phyloP scores from a whole-genome alignment of 2,329 filamentous ascomycete genomes.

The Cryphonectria japonica region DNA sequence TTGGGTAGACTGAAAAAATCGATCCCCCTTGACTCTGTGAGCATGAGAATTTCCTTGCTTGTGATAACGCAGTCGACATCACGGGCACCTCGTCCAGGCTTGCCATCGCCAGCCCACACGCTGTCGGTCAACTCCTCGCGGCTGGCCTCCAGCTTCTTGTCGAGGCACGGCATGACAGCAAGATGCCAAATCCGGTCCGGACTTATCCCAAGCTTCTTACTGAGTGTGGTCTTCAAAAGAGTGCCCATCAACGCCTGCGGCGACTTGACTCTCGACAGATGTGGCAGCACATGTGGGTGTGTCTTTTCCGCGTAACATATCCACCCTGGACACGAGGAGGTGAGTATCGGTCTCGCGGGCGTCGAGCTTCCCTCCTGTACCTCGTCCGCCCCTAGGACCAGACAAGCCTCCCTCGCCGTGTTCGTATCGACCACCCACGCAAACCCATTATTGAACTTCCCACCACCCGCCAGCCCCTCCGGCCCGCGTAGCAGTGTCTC shows the following conservation, averaged over 20 bases:
- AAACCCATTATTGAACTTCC: conserved; percentile 76
- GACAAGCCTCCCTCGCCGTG: conserved; percentile 75
- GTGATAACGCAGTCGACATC: conserved; percentile 99
- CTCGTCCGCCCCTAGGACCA: conserved; percentile 80
- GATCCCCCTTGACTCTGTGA: conserved; percentile 79
- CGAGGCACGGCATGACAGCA: conserved; percentile 97
- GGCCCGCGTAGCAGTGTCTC: conserved; percentile 75
- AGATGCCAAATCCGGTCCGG: conserved; percentile 90
- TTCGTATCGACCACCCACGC: conserved; percentile 92
- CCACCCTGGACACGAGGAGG: conserved; percentile 94
- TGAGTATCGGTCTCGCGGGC: conserved; percentile 67
- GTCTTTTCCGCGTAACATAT: conserved; percentile 99
- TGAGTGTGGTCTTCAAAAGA: conserved; percentile 83
- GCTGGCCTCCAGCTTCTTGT: conserved; percentile 97
- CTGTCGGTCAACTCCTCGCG: conserved; percentile 86
- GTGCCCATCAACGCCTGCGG: conserved; percentile 92
- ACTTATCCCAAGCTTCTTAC: conserved; percentile 69
- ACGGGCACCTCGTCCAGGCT: conserved; percentile 63
- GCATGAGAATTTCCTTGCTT: conserved; percentile 88
- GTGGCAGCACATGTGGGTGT: conserved; percentile 88
- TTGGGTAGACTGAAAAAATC: conserved; percentile 74
- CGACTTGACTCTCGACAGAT: conserved; percentile 89
- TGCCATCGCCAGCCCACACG: conserved; percentile 64
- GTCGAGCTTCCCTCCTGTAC: conserved; percentile 50
- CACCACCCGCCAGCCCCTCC: conserved; percentile 69